Base-by-base conservation (phyloP, 306 rosid species). In the Psophocarpus tetragonolobus region DNA sequence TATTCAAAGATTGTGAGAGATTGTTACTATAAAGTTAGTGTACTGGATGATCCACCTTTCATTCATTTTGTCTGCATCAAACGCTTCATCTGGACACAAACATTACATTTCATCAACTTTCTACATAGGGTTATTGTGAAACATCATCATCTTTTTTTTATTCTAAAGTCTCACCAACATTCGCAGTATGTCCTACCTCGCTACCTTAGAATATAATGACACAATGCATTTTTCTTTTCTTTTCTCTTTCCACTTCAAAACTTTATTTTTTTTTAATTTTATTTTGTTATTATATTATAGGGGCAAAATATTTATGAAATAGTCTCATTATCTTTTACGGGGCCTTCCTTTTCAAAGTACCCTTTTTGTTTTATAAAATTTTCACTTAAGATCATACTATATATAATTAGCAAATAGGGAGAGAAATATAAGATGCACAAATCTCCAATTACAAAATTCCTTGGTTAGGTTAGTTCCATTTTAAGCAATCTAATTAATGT, bases 11-110 rank as follows among this genome's bases (percentile, higher is more conserved):
- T 17, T 47, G 21, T 47, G 54, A 47, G 54, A 50, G 50, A 42
- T 24, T 54, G 32, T 54, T 23, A 4, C 9, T 12, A 1, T 2
- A 51, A 50, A 23, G 35, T 57, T 0, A 21, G 17, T 5, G 1
- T 13, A 5, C 18, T 13, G 7, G 0, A 27, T 1, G 12, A 62
- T 62, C 68, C 68, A 62, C 44, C 0, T 26, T 62, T 62, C 68
- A 63, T 35, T 63, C 47, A 63, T 63, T 63, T 35, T 63, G 69
- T 63, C 45, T 35, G 9, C 26, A 35, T 10, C 8, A 63, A 63
- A 63, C 47, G 8, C 27, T 63, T 35, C 69, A 63, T 62, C 68
- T n/a, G 27, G 68, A 62, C 68, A 32, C 69, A 33, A 63, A 63
- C 69, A 8, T 11, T 6, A 0, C 23, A 33, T 17, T 62, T 15